Conservation (phyloP, 495 filamentous ascomycete genomes). For the Letharia lupina region DNA sequence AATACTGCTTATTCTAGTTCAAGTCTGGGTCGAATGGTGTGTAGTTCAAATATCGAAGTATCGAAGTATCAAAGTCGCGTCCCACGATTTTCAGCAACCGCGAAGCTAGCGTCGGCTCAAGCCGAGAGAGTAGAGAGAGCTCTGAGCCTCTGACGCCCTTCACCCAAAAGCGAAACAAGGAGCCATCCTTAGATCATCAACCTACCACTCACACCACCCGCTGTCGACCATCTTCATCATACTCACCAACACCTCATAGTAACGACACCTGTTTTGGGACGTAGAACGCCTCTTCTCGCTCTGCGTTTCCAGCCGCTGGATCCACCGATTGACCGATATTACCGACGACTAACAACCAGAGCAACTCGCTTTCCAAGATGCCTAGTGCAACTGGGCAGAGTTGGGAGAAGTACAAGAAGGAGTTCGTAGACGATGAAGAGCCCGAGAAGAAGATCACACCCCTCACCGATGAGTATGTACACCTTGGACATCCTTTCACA, state of each 20-base stretch:
- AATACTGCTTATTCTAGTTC: too few species aligned
- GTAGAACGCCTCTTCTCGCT: neutral
- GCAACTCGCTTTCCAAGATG: slow-evolving; percentile 37
- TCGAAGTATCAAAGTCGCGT: slow-evolving; percentile 21
- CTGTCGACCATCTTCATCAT: slow-evolving; percentile 15
- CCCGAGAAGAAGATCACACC: slow-evolving; percentile 99
- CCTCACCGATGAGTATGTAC: slow-evolving; percentile 81
- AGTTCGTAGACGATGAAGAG: slow-evolving; percentile 89
- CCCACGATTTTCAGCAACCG: slow-evolving; percentile 38
- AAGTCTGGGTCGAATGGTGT: neutral
- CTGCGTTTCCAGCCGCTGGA: neutral
- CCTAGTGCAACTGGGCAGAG: slow-evolving; percentile 84
- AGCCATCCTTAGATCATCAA: slow-evolving; percentile 26
- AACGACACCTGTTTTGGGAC: neutral
- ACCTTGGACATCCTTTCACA: neutral
- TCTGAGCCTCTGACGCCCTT: slow-evolving; percentile 38
- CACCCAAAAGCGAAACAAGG: slow-evolving; percentile 24
- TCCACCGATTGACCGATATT: neutral
- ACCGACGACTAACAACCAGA: slow-evolving; percentile 12
- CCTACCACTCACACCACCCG: slow-evolving; percentile 29
- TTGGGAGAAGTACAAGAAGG: slow-evolving; percentile 99
- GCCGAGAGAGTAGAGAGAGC: slow-evolving; percentile 12
- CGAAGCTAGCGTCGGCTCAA: slow-evolving; percentile 19
- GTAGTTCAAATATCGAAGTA: too few species aligned
- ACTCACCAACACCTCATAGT: neutral